A percentile compares a stretch with the other conserved stretches of the same genome.
Conservation (phyloP, 768 basidiomycete species). For the Xerocomellus intermedius region DNA sequence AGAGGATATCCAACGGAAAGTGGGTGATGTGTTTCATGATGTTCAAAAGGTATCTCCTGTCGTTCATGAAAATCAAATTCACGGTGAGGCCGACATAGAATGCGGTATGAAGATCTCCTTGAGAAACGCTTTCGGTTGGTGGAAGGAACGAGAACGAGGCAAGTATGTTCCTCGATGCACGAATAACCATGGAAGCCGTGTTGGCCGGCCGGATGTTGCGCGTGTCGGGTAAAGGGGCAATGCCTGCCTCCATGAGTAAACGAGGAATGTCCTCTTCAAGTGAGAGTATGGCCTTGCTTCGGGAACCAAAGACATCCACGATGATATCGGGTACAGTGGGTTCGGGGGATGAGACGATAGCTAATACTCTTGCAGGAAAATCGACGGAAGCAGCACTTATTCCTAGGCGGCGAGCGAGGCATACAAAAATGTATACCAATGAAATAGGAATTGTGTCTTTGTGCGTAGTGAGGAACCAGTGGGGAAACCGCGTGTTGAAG, state of each 20-base stretch:
- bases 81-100: slow-evolving; percentile 38
- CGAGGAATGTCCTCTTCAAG: slow-evolving; percentile 36
- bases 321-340: slow-evolving; percentile 37
- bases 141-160: slow-evolving; percentile 29
- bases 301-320: slow-evolving; percentile 49
- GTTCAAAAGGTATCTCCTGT: slow-evolving; percentile 32
- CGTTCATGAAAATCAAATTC: slow-evolving; percentile 37
- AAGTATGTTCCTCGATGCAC: slow-evolving; percentile 41
- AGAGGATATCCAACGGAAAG: slow-evolving; percentile 43
- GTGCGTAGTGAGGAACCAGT: slow-evolving; percentile 50
- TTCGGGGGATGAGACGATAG: slow-evolving; percentile 43
- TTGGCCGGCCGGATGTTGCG: slow-evolving; percentile 30
- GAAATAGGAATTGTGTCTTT: slow-evolving; percentile 58
- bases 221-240: slow-evolving; percentile 16
- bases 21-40: slow-evolving; percentile 34
- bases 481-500: slow-evolving; percentile 58
- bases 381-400: slow-evolving; percentile 52
- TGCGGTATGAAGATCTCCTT: slow-evolving; percentile 36
- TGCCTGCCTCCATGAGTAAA: slow-evolving; percentile 28
- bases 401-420: slow-evolving; percentile 50
- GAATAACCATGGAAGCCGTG: slow-evolving; percentile 39
- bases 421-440: slow-evolving; percentile 56
- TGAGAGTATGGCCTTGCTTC: slow-evolving; percentile 33
- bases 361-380: slow-evolving; percentile 56
- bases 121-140: slow-evolving; percentile 22